These are phyloP conservation scores for Phytophthora citricola DNA, from an alignment of 352 stramenopile species.

Conservation along the genomic window DNA sequence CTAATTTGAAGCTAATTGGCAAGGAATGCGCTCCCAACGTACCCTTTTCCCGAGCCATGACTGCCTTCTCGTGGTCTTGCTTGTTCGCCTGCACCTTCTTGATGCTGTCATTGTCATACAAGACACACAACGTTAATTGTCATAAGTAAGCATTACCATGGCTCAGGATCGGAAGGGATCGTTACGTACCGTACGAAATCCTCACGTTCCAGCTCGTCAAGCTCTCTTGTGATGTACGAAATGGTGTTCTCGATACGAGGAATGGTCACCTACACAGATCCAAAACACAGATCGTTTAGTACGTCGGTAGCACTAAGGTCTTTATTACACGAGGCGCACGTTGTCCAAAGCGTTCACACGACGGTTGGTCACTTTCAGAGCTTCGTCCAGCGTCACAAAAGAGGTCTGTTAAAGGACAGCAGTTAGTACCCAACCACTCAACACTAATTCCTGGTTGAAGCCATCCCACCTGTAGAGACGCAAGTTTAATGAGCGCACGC, in stretches of 20 bases:
- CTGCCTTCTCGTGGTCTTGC: slow-evolving; percentile 85
- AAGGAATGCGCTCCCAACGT: background rate
- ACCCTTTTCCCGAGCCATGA: slow-evolving; percentile 69
- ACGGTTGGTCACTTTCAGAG: slow-evolving; percentile 98
- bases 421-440: slow-evolving; percentile 37
- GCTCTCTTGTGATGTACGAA: slow-evolving; percentile 97
- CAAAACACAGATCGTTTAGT: background rate
- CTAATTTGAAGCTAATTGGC: background rate
- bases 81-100: slow-evolving; percentile 99
- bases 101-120: slow-evolving; percentile 64
- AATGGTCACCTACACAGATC: slow-evolving; percentile 93
- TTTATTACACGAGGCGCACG: slow-evolving; percentile 38
- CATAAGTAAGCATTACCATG: background rate
- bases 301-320: background rate
- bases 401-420: slow-evolving; percentile 92
- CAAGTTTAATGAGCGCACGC: slow-evolving; percentile 88
- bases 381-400: slow-evolving; percentile 99
- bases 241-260: slow-evolving; percentile 97
- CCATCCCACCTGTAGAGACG: slow-evolving; percentile 73
- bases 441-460: background rate
- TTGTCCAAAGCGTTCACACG: slow-evolving; percentile 99
- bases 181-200: slow-evolving; percentile 86
- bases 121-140: background rate
- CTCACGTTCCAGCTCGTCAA: slow-evolving; percentile 99
- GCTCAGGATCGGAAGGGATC: background rate